Evolutionary conservation across 306 rosid species (phyloP), one percentile per base, ranked within the genome.

Genomic region (Pueraria montana): DNA sequence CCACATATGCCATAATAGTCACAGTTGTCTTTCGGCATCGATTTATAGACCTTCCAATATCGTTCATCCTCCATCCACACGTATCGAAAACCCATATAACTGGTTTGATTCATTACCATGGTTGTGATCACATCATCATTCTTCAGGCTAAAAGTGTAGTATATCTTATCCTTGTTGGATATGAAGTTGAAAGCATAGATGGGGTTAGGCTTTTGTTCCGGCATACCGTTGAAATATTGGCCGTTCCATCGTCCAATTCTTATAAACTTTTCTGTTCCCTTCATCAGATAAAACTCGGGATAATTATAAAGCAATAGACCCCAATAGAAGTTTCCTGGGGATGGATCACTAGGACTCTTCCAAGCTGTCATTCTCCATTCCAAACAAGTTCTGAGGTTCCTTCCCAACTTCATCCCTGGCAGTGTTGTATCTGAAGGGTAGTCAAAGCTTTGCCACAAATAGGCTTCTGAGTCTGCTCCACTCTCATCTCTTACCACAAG

Each of bases 371-470:
- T 17, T 12, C 45, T 21, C 34, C 87, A 45, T 4, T 89, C 79
- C 0, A 65, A 38, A 58, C 87, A 75, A 7, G 73, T 90, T 45
- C 77, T 77, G 14, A 87, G 84, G 80, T 92, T 71, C 90, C 87
- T 55, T 13, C 94, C 92, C 11, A 92, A 5, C 75, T 89, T 91
- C 97, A 89, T 88, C 5, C 80, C 88, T 2, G 88, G 86, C 6
- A 88, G 70, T 7, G 66, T 11, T 34, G 95, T 91, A 68, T 92
- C 93, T 20, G 88, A 68, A 10, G 94, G 94, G 78, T 92, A 79
- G 36, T 92, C 92, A 32, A 88, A 90, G 67, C 96, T 87, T 45
- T 92, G 91, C 91, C 89, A 87, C 49, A 86, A 18, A 77, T 83
- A 85, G 0, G 0, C 17, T 24, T 56, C 69, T 6, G 70, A 11